Evolutionary conservation across 768 basidiomycete species (phyloP).

Genomic region (Kwoniella sp.): DNA sequence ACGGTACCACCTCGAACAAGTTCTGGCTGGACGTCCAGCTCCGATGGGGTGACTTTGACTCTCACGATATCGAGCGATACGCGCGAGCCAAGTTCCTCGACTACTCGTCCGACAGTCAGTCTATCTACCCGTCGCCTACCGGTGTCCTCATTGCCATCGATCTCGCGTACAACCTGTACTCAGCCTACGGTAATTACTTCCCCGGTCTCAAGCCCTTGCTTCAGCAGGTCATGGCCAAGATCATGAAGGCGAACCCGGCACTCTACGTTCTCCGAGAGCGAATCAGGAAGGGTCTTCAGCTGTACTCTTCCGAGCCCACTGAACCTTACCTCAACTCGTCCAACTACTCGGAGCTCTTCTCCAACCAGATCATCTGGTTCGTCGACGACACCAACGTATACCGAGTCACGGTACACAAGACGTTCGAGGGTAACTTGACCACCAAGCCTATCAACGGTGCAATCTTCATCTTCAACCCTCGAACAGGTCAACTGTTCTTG

Average conservation of each 20-base stretch:
- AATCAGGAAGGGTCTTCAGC: constrained; percentile 95
- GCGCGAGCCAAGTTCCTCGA: constrained; percentile 99
- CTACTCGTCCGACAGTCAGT: constrained; percentile 87
- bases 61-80: constrained; percentile 97
- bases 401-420: constrained; percentile 83
- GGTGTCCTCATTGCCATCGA: constrained; percentile 99
- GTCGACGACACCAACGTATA: constrained; percentile 99
- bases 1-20: constrained; percentile 98
- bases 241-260: constrained; percentile 99
- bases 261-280: constrained; percentile 96
- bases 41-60: constrained; percentile 81
- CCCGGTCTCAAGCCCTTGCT: constrained; percentile 97
- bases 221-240: constrained; percentile 98
- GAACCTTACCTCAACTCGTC: constrained; percentile 99
- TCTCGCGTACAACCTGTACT: constrained; percentile 96
- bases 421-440: constrained; percentile 99
- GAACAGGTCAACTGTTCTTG: constrained; percentile 95
- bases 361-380: constrained; percentile 99
- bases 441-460: constrained; percentile 93
- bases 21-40: constrained; percentile 88
- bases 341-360: constrained; percentile 86
- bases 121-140: constrained; percentile 98
- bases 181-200: constrained; percentile 99
- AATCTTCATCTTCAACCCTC: constrained; percentile 99
- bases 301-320: constrained; percentile 98